Base-by-base conservation (phyloP, 129 eudicot genomes). In the Cynara cardunculus region DNA sequence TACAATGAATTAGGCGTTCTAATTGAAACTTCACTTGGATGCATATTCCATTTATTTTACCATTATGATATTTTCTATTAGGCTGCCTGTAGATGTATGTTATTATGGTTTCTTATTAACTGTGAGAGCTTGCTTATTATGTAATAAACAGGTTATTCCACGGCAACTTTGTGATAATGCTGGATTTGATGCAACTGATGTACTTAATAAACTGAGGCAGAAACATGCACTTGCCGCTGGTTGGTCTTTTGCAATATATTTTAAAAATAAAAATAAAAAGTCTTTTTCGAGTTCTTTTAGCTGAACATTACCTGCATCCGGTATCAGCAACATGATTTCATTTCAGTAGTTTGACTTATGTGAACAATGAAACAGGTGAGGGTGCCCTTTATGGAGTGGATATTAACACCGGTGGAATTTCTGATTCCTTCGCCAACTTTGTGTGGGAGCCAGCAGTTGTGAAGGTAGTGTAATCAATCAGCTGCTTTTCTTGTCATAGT, bases 391-490 rank as follows among this genome's bases (percentile, higher is more conserved):
- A 87, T 88, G 97, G 99, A 46, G 99, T 95, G 25, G 99, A 95
- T 81, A 95, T 92, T 25, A 90, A 92, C 85, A 95, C 99, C 10
- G 99, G 99, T 75, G 99, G 97, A 78, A 92, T 95, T 62, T 89
- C 91, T 85, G 97, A 95, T 89, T 90, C 97, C 4, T 92, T 89
- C 72, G 94, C 96, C 24, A 95, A 90, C 86, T 95, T 92, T 88
- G 99, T 95, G 79, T 95, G 99, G 99, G 99, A 95, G 80, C 99
- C 99, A 78, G 97, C 99, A 73, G 94, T 95, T 2, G 99, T 95
- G 9, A 95, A 95, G 93, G 99, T 95, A 86, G 68, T 31, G 7
- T 49, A 19, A 37, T 21, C n/a, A 41, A 3, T 1, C 6, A 32
- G 11, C 77, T 16, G 16, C 64, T 21, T 8, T 14, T 35, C 26